These are phyloP conservation scores for Penicillium arizonense DNA, from an alignment of 495 filamentous ascomycete species.

Conservation along the genomic window DNA sequence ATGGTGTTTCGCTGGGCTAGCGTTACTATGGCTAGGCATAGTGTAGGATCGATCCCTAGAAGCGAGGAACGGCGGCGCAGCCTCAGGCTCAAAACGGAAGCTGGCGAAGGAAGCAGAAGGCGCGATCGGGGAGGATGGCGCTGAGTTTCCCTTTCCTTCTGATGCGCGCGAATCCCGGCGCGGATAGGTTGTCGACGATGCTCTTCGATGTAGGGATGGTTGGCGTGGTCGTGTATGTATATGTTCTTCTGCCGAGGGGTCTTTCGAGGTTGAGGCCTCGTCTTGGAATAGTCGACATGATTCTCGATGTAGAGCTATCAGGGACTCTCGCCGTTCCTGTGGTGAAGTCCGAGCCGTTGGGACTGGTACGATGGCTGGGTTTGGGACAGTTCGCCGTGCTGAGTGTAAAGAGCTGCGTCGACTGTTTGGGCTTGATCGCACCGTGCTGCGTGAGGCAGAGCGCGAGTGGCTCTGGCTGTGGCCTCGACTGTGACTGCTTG, in stretches of 20 bases:
- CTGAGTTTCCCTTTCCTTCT: conserved; percentile 16
- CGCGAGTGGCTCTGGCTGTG: conserved; percentile 22
- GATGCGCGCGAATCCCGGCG: conserved; percentile 14
- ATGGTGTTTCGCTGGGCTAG: neutral
- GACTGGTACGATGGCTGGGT: conserved; percentile 29
- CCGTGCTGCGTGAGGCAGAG: conserved; percentile 32
- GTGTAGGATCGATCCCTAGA: conserved; percentile 21
- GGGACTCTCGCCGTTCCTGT: conserved; percentile 31
- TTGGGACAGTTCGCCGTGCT: conserved; percentile 25
- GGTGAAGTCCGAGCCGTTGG: conserved; percentile 17
- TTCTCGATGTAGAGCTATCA: conserved; percentile 45
- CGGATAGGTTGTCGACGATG: conserved; percentile 6
- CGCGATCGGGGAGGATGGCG: conserved; percentile 21
- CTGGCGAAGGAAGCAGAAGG: conserved; percentile 11
- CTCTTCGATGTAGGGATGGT: neutral
- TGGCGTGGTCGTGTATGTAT: neutral
- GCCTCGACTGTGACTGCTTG: neutral
- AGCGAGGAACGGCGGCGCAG: conserved; percentile 9
- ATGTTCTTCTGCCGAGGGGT: neutral
- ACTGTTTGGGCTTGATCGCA: conserved; percentile 27
- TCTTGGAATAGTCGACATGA: conserved; percentile 47
- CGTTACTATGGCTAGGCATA: conserved; percentile 2
- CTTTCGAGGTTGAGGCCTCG: neutral
- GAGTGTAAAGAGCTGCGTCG: conserved; percentile 35
- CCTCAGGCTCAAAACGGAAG: conserved; percentile 10